Base-by-base conservation (phyloP, 208 protist species). In the Phytomonas sp. region DNA sequence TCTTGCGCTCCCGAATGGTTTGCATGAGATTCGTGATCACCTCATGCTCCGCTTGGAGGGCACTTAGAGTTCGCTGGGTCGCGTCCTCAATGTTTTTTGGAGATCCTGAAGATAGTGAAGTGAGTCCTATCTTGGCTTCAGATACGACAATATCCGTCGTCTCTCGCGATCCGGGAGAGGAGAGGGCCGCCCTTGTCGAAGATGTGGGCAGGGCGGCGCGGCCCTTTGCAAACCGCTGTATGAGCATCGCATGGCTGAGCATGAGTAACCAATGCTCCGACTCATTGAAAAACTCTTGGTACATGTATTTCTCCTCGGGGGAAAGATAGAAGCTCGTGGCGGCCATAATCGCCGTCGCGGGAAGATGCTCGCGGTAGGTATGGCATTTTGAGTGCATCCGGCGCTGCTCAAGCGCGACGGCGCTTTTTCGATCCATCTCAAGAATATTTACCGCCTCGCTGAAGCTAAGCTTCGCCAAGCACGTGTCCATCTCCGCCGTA, bases 241-340 rank as follows among this genome's bases (percentile, higher is more conserved):
- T 78, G 12, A 89, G 63, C 68, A 76, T 33, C 0, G 83, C 75
- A 60, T 92, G 87, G 69, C 86, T 78, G 31, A 92, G 73, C 68
- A 89, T 67, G 29, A 83, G 72, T 30, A 94, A 36, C 61, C 82
- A 72, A 77, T 94, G 87, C 76, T 94, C 87, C 29, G 89, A 85
- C 70, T 92, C 82, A 66, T 92, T 92, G 76, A 86, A 91, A 60
- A 84, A 87, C 80, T 92, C 86, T 76, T 94, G 89, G 72, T 92
- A 94, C 75, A 80, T 79, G 73, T 89, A 93, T 82, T 91, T 92
- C 71, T 94, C 89, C 77, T 92, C 87, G 3, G 76, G 5, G 4
- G 74, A 84, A 5, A 94, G 81, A 75, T 90, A 92, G 63, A 79
- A 81, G 74, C 79, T 94, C 23, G 81, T 84, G 37, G 82, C 84